Base-by-base conservation (phyloP, 2,329 filamentous ascomycete species). In the Stachybotrys chlorohalonatus region DNA sequence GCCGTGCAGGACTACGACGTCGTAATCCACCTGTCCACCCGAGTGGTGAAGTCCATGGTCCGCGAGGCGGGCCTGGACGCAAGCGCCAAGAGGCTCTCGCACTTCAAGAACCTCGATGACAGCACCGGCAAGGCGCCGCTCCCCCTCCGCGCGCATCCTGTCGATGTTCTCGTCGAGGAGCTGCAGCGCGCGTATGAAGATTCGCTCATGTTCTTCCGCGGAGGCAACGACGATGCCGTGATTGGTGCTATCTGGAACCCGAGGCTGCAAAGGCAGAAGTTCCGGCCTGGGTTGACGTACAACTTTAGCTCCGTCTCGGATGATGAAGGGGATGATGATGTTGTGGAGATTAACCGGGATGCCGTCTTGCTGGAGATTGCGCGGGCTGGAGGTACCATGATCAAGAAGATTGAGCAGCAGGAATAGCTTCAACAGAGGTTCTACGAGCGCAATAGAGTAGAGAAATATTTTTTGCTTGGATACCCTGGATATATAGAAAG, bases 1-100 rank as follows among this genome's bases (percentile, higher is more conserved):
- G 82, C 86, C 0, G 75, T 90, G 6, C 70, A 71, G 9, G 91
- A 96, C 60, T 99, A 92, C 68, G 90, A 97, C 67, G 86, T 97
- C 59, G 73, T 93, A n/a, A 75, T 99, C 54, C 82, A 86, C 64
- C 74, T 97, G 17, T 80, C 82, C 15, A 60, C 77, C 36, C 83
- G 80, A 60, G 73, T 73, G 52, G 66, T 81, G 49, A 75, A 74
- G 64, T 58, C 66, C 58, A 63, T 76, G 31, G 55, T 70, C 62
- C 66, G 70, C 62, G 72, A 73, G 51, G 66, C 68, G 45, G 68
- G 70, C 52, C 62, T 66, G 55, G 64, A 71, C 46, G 63, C 66
- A 57, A 59, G 72, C 57, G 65, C 66, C 15, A 69, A 64, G 51
- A 71, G 74, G 50, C 71, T 77, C 45, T 70, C 70, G n/a, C 78